These are phyloP conservation scores for Lyophyllum shimeji DNA, from an alignment of 768 basidiomycete genomes.

Conservation along the genomic window DNA sequence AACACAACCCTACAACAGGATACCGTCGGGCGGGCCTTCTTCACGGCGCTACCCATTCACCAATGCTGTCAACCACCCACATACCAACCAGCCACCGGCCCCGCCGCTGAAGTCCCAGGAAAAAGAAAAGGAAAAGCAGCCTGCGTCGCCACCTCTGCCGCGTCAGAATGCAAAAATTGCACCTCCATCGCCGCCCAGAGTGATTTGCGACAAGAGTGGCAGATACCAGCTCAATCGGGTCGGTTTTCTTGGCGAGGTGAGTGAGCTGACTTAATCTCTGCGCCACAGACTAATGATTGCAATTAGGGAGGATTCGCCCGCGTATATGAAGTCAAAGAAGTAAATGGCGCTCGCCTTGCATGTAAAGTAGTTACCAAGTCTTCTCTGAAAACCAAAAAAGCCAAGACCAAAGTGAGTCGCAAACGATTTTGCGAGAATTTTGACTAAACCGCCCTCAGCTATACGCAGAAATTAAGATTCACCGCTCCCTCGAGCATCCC, in stretches of 20 bases:
- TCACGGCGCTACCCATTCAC: conserved; percentile 30
- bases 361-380: conserved; percentile 95
- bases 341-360: conserved; percentile 62
- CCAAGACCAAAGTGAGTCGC: conserved; percentile 82
- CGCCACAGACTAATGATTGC: conserved; percentile 23
- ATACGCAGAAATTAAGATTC: conserved; percentile 98
- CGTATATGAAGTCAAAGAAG: conserved; percentile 91
- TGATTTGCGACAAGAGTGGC: conserved; percentile 67
- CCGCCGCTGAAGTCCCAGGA: conserved; percentile 37
- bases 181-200: conserved; percentile 77
- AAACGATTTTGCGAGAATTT: not conserved
- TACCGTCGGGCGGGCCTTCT: conserved; percentile 26
- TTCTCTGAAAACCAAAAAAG: conserved; percentile 92
- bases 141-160: conserved; percentile 66
- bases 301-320: conserved; percentile 86
- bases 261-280: conserved; percentile 23
- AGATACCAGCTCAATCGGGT: conserved; percentile 64
- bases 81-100: conserved; percentile 27
- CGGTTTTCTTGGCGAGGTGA: conserved; percentile 87
- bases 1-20: conserved; percentile 29
- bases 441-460: conserved; percentile 47
- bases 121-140: conserved; percentile 37
- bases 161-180: conserved; percentile 82
- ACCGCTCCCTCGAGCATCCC: conserved; percentile 85
- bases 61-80: conserved; percentile 30